Conservation (phyloP, 306 rosid species). For the Cicer arietinum region DNA sequence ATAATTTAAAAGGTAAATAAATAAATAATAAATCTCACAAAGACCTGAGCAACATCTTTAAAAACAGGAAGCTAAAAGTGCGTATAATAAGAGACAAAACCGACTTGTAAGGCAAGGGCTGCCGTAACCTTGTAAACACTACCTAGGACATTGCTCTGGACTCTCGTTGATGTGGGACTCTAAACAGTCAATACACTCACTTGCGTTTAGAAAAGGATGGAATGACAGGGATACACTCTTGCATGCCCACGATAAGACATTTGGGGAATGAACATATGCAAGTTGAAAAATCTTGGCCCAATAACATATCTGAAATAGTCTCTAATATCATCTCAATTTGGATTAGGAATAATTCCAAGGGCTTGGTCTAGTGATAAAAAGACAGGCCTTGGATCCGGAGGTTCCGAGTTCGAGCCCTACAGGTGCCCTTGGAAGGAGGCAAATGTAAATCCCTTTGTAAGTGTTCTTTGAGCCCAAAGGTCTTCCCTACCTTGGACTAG, state of each 20-base stretch:
- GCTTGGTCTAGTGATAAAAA: too few species aligned
- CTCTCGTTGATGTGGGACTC: not conserved
- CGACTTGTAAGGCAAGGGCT: not conserved
- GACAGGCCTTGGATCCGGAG: too few species aligned
- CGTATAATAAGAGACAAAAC: not conserved
- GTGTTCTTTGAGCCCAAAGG: too few species aligned
- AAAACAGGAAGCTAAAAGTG: not conserved
- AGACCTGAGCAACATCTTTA: constrained; percentile 28
- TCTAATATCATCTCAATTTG: not conserved
- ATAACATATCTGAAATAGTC: not conserved
- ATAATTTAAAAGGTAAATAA: not conserved
- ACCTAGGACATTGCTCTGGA: too few species aligned
- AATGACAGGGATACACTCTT: not conserved
- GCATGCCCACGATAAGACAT: not conserved
- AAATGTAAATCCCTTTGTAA: too few species aligned
- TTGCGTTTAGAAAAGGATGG: not conserved
- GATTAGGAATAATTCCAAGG: not conserved
- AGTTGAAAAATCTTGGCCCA: not conserved
- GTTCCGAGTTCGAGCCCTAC: too few species aligned
- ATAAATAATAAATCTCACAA: not conserved
- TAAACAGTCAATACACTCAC: not conserved
- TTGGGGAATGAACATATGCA: not conserved
- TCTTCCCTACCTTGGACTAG: too few species aligned
- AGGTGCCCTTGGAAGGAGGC: too few species aligned
- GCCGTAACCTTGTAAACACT: not conserved